Evolutionary conservation across 1,139 yeast genomes (phyloP), one percentile per base, ranked within the genome.

Genomic region (Lodderomyces parapsilosis): DNA sequence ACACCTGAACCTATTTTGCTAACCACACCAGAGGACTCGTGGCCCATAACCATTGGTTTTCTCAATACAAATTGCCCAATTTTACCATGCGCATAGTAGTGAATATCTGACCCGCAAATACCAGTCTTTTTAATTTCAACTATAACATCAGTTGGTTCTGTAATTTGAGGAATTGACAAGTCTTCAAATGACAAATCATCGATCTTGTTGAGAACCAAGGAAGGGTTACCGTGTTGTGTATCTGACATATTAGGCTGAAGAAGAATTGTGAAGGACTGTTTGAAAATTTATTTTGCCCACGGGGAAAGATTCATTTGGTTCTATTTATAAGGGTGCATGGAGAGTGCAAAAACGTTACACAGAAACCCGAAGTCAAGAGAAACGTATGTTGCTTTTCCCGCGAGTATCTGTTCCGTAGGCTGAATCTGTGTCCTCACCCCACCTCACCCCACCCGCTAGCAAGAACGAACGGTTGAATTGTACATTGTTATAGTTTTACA

Each of bases 81-180:
- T 48, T 75, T 74, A 22, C 96, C 96, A 52, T 83, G 86, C 39
- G 81, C 78, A 57, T 82, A 87, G 71, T 84, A 89, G 58, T 88
- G 96, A 49, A 87, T 85, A 61, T 87, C 96, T 4, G 90, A 82
- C 4, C 96, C 96, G 63, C 96, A 89, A 49, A 89, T 83, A 40
- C 96, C 96, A 0, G 96, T 89, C 40, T 65, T 63, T 59, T 81
- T 82, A 52, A 89, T 85, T 43, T 82, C 83, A 22, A 89, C 80
- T 53, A 85, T 77, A 37, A 89, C 96, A 49, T 80, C 86, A 53
- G 79, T 79, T 37, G 85, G 83, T 49, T 81, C 82, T 8, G 59
- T 57, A 49, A 86, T 67, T 52, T 67, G 66, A 10, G 96, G 96
- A 28, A 80, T 67, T 8, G 86, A 83, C 50, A 81, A 76, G 42